Evolutionary conservation across 1,284 basidiomycete genomes (phyloP).

Genomic region (Abortiporus biennis): DNA sequence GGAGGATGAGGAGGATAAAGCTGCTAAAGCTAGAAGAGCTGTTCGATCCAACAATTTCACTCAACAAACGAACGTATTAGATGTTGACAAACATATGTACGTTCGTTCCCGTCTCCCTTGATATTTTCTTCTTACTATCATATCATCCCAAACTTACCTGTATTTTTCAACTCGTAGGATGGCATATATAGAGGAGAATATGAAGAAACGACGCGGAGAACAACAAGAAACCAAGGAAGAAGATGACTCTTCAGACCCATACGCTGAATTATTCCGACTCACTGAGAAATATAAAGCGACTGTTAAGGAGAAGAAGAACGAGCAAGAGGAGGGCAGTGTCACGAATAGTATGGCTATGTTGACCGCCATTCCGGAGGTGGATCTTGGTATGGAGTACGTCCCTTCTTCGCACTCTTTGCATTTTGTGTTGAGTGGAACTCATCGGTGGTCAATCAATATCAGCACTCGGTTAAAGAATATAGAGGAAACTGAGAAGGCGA

Average conservation of each 20-base stretch:
- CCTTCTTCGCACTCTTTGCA: background rate
- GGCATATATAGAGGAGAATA: slow-evolving; percentile 94
- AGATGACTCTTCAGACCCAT: slow-evolving; percentile 52
- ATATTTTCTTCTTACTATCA: background rate
- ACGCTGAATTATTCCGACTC: slow-evolving; percentile 78
- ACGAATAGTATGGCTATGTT: slow-evolving; percentile 92
- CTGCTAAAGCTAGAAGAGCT: slow-evolving; percentile 65
- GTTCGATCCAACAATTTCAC: slow-evolving; percentile 93
- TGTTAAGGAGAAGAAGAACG: slow-evolving; percentile 47
- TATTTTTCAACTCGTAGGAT: slow-evolving; percentile 57
- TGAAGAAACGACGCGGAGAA: slow-evolving; percentile 69
- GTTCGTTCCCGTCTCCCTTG: slow-evolving; percentile 22
- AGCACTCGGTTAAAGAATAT: slow-evolving; percentile 92
- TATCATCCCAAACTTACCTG: background rate
- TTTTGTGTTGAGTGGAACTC: background rate
- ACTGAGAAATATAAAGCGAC: slow-evolving; percentile 70
- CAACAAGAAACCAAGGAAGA: slow-evolving; percentile 40
- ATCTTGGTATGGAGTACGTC: slow-evolving; percentile 94
- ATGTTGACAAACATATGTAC: slow-evolving; percentile 97
- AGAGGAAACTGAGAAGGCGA: slow-evolving; percentile 94
- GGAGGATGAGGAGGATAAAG: slow-evolving; percentile 58
- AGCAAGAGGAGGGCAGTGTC: slow-evolving; percentile 83
- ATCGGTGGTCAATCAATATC: slow-evolving; percentile 1
- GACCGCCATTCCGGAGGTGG: slow-evolving; percentile 94
- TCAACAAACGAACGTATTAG: slow-evolving; percentile 90